These are phyloP conservation scores for Lasiodiplodia gonubiensis DNA, from an alignment of 2,329 filamentous ascomycete genomes.

Conservation along the genomic window DNA sequence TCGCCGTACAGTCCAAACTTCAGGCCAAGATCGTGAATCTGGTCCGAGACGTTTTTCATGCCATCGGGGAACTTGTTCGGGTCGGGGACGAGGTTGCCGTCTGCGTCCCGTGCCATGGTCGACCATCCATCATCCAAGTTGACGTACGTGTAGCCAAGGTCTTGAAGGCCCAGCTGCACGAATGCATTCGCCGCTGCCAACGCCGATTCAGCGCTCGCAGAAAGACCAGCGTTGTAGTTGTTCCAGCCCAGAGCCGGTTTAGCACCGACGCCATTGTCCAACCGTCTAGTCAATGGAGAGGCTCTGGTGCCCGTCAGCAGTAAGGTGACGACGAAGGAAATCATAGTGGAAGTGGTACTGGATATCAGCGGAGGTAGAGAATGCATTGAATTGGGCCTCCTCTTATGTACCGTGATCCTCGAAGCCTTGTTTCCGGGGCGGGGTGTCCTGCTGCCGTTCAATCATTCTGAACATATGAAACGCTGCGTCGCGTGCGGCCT, in stretches of 20 bases:
- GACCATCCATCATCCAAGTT: constrained; percentile 47
- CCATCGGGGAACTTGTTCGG: constrained; percentile 47
- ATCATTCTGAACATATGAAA: constrained; percentile 17
- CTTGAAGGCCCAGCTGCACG: constrained; percentile 31
- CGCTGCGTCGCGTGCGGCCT: constrained; percentile 4
- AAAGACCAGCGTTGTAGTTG: constrained; percentile 29
- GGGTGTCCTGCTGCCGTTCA: constrained; percentile 18
- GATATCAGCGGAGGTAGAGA: background rate
- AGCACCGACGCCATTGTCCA: constrained; percentile 33
- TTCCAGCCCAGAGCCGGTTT: constrained; percentile 37
- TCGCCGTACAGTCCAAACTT: constrained; percentile 50
- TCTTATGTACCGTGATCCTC: background rate
- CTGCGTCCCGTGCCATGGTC: constrained; percentile 34
- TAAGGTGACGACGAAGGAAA: background rate
- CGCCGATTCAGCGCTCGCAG: constrained; percentile 4
- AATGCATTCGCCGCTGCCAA: constrained; percentile 8
- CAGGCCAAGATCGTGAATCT: constrained; percentile 45
- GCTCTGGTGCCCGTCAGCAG: background rate
- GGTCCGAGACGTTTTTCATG: constrained; percentile 44
- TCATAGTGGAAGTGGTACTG: background rate
- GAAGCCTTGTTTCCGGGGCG: background rate
- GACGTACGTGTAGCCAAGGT: constrained; percentile 36
- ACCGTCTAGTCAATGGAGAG: constrained; percentile 16
- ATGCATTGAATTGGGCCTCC: background rate
- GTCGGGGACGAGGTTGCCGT: constrained; percentile 40